Evolutionary conservation across 176 grass and related monocot species (phyloP).

Genomic region (Leersia perrieri): DNA sequence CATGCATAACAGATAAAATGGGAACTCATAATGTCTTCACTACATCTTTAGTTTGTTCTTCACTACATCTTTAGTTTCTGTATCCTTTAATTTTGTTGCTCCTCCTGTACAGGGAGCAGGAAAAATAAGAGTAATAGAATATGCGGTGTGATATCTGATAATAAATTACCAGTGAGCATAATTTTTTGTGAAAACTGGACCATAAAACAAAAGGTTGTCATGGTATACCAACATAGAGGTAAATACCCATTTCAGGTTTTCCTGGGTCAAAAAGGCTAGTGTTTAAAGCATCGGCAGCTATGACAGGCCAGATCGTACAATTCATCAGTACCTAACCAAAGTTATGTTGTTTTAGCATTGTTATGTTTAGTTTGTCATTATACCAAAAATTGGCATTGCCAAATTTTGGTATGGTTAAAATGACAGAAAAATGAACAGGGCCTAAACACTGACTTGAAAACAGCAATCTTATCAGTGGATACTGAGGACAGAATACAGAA

Average conservation of each 20-base stretch:
- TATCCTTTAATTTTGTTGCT: neutral
- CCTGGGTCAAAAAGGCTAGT: too few relatives aligned
- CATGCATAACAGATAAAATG: neutral
- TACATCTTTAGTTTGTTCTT: neutral
- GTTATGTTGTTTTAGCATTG: too few relatives aligned
- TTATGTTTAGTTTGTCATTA: too few relatives aligned
- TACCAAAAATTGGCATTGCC: too few relatives aligned
- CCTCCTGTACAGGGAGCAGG: neutral
- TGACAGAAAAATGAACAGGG: too few relatives aligned
- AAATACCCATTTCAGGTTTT: too few relatives aligned
- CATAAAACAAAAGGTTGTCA: neutral
- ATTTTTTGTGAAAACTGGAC: neutral
- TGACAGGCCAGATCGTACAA: neutral
- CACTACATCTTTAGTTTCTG: neutral
- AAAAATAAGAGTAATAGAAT: neutral
- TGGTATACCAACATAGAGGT: neutral
- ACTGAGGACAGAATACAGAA: conserved; percentile 16
- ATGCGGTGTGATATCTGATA: neutral
- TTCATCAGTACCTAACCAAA: neutral
- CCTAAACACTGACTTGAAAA: neutral
- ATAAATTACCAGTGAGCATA: neutral
- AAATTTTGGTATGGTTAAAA: too few relatives aligned
- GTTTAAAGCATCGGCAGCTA: neutral
- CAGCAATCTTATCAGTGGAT: neutral
- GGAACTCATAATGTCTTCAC: neutral